These are phyloP conservation scores for Hyaloscypha hepaticicola DNA, from an alignment of 495 filamentous ascomycete species.

Conservation along the genomic window DNA sequence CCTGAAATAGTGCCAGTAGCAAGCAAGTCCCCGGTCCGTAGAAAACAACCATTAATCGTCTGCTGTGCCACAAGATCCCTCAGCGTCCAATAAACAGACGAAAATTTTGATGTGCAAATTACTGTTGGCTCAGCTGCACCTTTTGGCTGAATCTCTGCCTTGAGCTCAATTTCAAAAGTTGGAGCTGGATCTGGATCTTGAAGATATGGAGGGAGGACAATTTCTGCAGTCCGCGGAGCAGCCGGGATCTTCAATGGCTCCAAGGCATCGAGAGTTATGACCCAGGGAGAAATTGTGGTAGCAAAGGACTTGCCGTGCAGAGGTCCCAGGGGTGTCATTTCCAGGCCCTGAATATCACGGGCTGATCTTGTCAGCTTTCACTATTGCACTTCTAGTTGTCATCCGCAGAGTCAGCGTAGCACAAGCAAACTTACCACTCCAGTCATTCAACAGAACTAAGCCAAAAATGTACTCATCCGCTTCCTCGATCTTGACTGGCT, in stretches of 20 bases:
- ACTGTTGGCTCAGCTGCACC: conserved; percentile 55
- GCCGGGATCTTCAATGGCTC: conserved; percentile 55
- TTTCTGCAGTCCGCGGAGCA: conserved; percentile 57
- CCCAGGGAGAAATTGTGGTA: conserved; percentile 84
- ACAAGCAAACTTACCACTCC: conserved; percentile 50
- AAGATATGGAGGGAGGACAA: conserved; percentile 61
- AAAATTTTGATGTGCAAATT: conserved; percentile 62
- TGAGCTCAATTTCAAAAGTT: conserved; percentile 70
- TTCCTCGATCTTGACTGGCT: conserved; percentile 58
- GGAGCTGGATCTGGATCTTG: conserved; percentile 59
- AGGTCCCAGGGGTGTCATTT: conserved; percentile 78
- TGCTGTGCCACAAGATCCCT: conserved; percentile 75
- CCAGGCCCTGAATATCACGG: conserved; percentile 85
- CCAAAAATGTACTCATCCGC: conserved; percentile 84
- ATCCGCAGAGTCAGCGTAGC: background rate
- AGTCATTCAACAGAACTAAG: conserved; percentile 87
- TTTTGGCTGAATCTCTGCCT: conserved; percentile 66
- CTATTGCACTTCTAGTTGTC: background rate
- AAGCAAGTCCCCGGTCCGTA: conserved; percentile 79
- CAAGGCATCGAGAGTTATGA: conserved; percentile 80
- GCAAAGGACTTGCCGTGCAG: conserved; percentile 92
- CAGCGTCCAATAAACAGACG: conserved; percentile 51
- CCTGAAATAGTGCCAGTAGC: conserved; percentile 92
- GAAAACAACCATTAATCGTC: conserved; percentile 76
- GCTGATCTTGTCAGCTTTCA: conserved; percentile 41